Evolutionary conservation across 2,329 filamentous ascomycete species (phyloP).

Genomic region (Sporothrix schenckii): DNA sequence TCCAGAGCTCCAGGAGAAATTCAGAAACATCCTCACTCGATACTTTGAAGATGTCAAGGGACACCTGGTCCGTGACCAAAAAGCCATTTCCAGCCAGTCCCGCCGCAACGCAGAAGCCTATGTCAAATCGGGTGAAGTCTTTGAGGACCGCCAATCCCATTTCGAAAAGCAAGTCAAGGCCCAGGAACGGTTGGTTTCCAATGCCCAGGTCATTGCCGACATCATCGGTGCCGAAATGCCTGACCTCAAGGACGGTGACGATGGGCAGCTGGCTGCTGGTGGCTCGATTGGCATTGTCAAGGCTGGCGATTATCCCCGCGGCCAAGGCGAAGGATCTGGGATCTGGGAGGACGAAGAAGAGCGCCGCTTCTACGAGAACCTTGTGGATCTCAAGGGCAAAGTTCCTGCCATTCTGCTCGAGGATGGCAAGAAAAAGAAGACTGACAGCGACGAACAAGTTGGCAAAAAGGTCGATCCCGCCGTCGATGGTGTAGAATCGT

Average conservation of each 20-base stretch:
- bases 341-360: conserved; percentile 99
- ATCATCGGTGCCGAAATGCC: conserved; percentile 90
- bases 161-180: conserved; percentile 93
- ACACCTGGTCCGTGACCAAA: conserved; percentile 89
- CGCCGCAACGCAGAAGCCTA: conserved; percentile 97
- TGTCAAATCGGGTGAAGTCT: conserved; percentile 96
- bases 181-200: conserved; percentile 86
- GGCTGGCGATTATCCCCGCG: conserved; percentile 87
- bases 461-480: conserved; percentile 70
- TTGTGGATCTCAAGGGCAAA: conserved; percentile 92
- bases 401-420: conserved; percentile 92
- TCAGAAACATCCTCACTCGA: conserved; percentile 78
- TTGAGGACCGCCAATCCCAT: conserved; percentile 93
- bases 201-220: conserved; percentile 89
- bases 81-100: conserved; percentile 80
- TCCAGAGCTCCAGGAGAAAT: conserved; percentile 78
- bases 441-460: conserved; percentile 76
- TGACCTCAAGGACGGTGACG: conserved; percentile 81
- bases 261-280: conserved; percentile 65
- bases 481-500: conserved; percentile 37
- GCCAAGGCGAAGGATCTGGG: conserved; percentile 84
- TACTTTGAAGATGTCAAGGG: conserved; percentile 93
- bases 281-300: conserved; percentile 91
- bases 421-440: conserved; percentile 96
- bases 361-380: conserved; percentile 94